phyloP scores from a whole-genome alignment of 352 stramenopile genomes.

The Phytophthora rubi region DNA sequence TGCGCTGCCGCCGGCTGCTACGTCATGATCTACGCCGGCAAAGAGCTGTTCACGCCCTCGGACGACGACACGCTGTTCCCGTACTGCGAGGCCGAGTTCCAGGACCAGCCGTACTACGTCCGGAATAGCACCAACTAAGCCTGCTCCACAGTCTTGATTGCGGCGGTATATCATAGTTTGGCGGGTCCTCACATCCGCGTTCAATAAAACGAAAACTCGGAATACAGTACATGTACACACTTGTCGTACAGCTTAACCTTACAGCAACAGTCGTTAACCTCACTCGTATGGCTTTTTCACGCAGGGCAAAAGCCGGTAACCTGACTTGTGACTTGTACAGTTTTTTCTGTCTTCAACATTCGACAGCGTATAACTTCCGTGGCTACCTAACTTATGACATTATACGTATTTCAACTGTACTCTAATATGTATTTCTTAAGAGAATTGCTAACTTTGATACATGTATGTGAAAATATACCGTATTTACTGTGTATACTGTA shows the following conservation, averaged over 20 bases:
- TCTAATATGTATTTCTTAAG: no score
- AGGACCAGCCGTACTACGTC: conserved; percentile 58
- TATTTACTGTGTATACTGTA: no score
- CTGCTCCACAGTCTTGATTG: neutral
- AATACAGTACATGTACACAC: neutral
- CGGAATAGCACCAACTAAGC: conserved; percentile 37
- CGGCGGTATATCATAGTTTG: conserved; percentile 13
- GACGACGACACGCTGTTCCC: conserved; percentile 51
- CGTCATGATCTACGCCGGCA: conserved; percentile 57
- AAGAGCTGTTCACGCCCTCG: conserved; percentile 58
- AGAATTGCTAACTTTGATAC: no score
- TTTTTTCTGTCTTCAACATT: no score
- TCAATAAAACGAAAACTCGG: conserved; percentile 3
- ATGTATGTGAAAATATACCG: no score
- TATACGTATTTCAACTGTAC: no score
- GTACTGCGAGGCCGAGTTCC: conserved; percentile 62
- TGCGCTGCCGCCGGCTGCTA: conserved; percentile 56
- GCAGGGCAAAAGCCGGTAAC: no score
- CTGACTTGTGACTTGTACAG: no score
- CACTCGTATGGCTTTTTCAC: no score
- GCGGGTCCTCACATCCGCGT: neutral
- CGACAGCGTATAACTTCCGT: no score
- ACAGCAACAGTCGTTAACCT: neutral
- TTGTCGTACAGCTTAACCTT: neutral
- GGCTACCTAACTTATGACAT: no score